phyloP scores from a whole-genome alignment of 805 yeast genomes.

The Barnettozyma siamensis region DNA sequence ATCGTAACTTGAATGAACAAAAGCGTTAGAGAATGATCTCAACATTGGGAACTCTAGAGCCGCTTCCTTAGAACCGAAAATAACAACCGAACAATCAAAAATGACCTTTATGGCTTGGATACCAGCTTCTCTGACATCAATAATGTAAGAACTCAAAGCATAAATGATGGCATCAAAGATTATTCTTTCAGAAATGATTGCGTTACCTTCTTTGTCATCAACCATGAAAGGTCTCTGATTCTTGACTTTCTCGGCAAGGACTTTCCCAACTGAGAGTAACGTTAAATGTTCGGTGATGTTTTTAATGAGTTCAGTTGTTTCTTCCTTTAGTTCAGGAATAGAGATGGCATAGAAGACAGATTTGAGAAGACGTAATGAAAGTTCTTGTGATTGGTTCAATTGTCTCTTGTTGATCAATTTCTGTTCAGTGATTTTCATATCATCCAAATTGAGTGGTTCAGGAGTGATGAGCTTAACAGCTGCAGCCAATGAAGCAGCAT shows the following conservation, averaged over 20 bases:
- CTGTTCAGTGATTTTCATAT: conserved; percentile 30
- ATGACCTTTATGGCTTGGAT: conserved; percentile 57
- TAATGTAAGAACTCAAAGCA: conserved; percentile 74
- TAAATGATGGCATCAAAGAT: conserved; percentile 69
- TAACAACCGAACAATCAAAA: conserved; percentile 50
- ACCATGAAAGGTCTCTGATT: conserved; percentile 67
- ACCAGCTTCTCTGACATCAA: conserved; percentile 68
- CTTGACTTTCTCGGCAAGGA: conserved; percentile 62
- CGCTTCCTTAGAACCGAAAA: conserved; percentile 64
- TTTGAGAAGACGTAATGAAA: conserved; percentile 60
- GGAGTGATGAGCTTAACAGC: conserved; percentile 39
- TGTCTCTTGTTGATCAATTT: conserved; percentile 43
- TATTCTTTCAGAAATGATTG: conserved; percentile 61
- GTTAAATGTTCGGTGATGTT: conserved; percentile 76
- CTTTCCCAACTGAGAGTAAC: conserved; percentile 68
- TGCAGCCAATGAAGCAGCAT: conserved; percentile 38
- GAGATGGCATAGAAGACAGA: conserved; percentile 73
- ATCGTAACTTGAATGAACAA: conserved; percentile 88
- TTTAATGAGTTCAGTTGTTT: conserved; percentile 55
- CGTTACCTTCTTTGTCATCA: conserved; percentile 72
- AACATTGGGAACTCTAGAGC: conserved; percentile 71
- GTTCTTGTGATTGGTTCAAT: conserved; percentile 55
- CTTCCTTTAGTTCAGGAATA: conserved; percentile 62
- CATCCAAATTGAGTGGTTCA: conserved; percentile 30
- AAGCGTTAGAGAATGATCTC: conserved; percentile 68